phyloP scores from a whole-genome alignment of 1,284 basidiomycete genomes.

The Heliocybe sulcata region DNA sequence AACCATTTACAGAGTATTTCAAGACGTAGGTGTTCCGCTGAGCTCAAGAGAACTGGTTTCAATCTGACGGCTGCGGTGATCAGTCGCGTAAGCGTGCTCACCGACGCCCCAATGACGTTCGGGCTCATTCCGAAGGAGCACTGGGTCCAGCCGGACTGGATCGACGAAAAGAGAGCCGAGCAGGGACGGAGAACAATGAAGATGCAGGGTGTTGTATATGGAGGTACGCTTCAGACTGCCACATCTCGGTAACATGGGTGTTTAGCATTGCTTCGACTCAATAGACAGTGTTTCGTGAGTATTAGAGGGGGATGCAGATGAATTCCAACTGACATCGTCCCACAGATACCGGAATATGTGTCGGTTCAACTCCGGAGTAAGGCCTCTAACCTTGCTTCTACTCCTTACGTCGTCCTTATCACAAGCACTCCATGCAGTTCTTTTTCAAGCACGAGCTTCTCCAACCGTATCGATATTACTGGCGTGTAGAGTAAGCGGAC shows the following conservation, averaged over 20 bases:
- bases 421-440: slow-evolving; percentile 68
- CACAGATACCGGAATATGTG: slow-evolving; percentile 71
- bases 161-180: slow-evolving; percentile 66
- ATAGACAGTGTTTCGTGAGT: slow-evolving; percentile 48
- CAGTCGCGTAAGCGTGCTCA: slow-evolving; percentile 52
- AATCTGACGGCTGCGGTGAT: slow-evolving; percentile 5
- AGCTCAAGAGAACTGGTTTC: slow-evolving; percentile 12
- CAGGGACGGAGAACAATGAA: slow-evolving; percentile 54
- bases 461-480: slow-evolving; percentile 48
- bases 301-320: background rate
- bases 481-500: slow-evolving; percentile 55
- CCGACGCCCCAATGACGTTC: slow-evolving; percentile 51
- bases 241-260: background rate
- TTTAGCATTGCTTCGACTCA: slow-evolving; percentile 5
- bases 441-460: slow-evolving; percentile 46
- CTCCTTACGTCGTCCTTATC: slow-evolving; percentile 7
- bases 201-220: slow-evolving; percentile 64
- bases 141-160: slow-evolving; percentile 81
- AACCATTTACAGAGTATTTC: slow-evolving; percentile 64
- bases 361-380: slow-evolving; percentile 78
- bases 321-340: slow-evolving; percentile 7
- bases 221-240: slow-evolving; percentile 30
- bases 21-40: slow-evolving; percentile 33
- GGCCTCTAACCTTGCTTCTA: slow-evolving; percentile 18
- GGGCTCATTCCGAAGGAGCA: slow-evolving; percentile 66